Evolutionary conservation across 805 yeast species (phyloP).

Genomic region (Scheffersomyces ergatensis): DNA sequence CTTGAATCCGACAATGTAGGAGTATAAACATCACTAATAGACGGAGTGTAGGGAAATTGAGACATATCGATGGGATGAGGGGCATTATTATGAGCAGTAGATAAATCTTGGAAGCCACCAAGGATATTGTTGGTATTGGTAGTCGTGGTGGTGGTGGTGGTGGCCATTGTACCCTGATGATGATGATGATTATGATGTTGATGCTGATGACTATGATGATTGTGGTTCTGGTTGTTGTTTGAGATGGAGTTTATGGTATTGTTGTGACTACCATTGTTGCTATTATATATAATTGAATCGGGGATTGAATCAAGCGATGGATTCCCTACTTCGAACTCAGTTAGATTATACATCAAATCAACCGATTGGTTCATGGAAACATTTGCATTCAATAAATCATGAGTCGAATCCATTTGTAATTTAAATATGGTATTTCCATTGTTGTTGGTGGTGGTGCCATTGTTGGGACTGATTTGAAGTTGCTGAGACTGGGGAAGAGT

Average conservation of each 20-base stretch:
- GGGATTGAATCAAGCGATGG: constrained; percentile 27
- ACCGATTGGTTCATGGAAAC: constrained; percentile 3
- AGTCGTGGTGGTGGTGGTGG: neutral
- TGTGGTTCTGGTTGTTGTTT: neutral
- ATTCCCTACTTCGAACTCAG: constrained; percentile 22
- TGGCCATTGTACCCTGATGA: neutral
- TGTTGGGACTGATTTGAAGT: neutral
- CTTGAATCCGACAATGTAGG: constrained; percentile 17
- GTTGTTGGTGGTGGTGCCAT: neutral
- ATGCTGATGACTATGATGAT: neutral
- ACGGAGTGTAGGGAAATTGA: constrained; percentile 10
- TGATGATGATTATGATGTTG: too few relatives aligned
- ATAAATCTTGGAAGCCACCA: neutral
- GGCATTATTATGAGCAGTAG: neutral
- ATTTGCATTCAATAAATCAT: constrained; percentile 10
- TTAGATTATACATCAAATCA: constrained; percentile 20
- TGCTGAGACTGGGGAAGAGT: too few relatives aligned
- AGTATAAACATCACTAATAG: constrained; percentile 15
- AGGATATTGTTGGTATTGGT: neutral
- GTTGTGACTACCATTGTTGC: neutral
- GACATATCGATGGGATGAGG: neutral
- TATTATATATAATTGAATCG: constrained; percentile 11
- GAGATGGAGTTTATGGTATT: neutral
- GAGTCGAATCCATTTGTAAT: constrained; percentile 10
- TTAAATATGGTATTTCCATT: constrained; percentile 1